A percentile compares a stretch with the other conserved stretches of the same genome.
Evolutionary conservation across 2,329 filamentous ascomycete genomes (phyloP).

Genomic region (Xylariaceae sp.): DNA sequence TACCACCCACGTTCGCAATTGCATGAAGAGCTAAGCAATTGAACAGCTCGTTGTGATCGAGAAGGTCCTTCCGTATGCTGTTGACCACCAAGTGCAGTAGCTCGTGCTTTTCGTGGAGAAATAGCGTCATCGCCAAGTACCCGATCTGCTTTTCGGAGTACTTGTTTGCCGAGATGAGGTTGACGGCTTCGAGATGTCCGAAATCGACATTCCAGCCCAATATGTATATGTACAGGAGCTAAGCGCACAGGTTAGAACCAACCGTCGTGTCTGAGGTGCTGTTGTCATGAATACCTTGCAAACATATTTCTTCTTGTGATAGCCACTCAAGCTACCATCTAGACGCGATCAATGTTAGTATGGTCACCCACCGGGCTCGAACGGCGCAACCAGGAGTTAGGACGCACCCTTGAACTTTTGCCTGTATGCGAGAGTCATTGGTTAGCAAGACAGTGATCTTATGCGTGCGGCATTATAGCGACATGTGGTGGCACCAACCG

Average conservation of each 20-base stretch:
- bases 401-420: conserved; percentile 85
- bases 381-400: background rate
- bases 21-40: conserved; percentile 96
- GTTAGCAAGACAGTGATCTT: conserved; percentile 11
- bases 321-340: conserved; percentile 87
- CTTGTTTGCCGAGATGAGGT: conserved; percentile 91
- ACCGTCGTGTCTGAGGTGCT: conserved; percentile 3
- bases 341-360: conserved; percentile 23
- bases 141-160: conserved; percentile 99
- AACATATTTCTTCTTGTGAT: conserved; percentile 99
- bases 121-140: conserved; percentile 93
- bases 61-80: conserved; percentile 91
- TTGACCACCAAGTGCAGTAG: conserved; percentile 94
- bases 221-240: conserved; percentile 97
- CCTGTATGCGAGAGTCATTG: conserved; percentile 35
- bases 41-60: conserved; percentile 94
- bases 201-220: conserved; percentile 99
- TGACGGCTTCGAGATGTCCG: conserved; percentile 95
- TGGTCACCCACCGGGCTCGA: conserved; percentile 3
- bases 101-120: conserved; percentile 95
- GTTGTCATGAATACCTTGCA: conserved; percentile 66
- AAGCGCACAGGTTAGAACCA: conserved; percentile 9
- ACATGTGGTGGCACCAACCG: conserved; percentile 47
- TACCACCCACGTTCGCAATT: conserved; percentile 93
- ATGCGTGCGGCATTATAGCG: background rate